Conservation (phyloP, 2,329 filamentous ascomycete genomes). For the Trichoderma polysporum region DNA sequence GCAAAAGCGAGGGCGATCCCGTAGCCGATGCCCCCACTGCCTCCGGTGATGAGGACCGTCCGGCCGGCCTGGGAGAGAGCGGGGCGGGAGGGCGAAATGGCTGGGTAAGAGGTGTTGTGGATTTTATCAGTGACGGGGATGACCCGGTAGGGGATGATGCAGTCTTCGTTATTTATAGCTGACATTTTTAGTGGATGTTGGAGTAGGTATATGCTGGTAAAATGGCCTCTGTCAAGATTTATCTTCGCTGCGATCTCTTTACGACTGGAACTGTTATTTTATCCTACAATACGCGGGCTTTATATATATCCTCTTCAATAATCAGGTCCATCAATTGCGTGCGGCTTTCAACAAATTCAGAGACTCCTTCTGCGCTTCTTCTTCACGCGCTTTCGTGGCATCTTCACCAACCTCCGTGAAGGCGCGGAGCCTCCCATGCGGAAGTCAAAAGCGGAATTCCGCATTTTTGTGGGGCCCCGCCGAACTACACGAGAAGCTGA, state of each 20-base stretch:
- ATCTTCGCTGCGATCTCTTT: neutral
- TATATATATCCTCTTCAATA: neutral
- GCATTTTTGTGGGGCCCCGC: neutral
- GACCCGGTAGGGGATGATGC: neutral
- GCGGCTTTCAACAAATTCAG: neutral
- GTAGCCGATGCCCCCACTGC: slow-evolving; percentile 61
- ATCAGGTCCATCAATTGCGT: neutral
- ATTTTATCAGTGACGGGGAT: neutral
- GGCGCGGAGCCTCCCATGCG: slow-evolving; percentile 14
- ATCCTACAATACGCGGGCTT: neutral
- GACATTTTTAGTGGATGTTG: neutral
- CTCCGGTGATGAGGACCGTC: slow-evolving; percentile 65
- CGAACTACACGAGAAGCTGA: neutral
- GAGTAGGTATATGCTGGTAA: neutral
- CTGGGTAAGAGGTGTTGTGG: slow-evolving; percentile 37
- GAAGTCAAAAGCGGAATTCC: slow-evolving; percentile 21
- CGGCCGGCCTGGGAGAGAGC: slow-evolving; percentile 41
- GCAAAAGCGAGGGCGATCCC: slow-evolving; percentile 59
- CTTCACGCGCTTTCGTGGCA: neutral
- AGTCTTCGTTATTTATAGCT: neutral
- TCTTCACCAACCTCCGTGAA: neutral
- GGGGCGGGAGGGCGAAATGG: slow-evolving; percentile 38
- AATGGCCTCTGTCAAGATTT: neutral
- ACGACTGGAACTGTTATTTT: neutral
- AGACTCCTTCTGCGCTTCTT: neutral